A percentile compares a stretch with the other conserved stretches of the same genome.
Conservation (phyloP, 2,329 filamentous ascomycete genomes). For the Alternaria sp. region DNA sequence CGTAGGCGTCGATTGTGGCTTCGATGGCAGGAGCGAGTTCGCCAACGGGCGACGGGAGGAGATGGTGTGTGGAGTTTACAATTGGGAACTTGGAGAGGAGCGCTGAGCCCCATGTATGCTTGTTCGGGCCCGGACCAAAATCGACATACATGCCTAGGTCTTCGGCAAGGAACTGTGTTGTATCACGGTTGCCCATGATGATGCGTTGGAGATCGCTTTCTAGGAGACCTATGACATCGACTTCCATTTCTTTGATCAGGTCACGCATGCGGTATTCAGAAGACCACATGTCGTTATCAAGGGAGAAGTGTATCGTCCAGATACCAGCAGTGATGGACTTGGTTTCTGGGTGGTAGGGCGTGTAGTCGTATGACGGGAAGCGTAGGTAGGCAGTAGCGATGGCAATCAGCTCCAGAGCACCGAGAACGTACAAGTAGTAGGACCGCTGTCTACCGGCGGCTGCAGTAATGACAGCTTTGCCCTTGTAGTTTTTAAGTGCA, state of each 20-base stretch:
- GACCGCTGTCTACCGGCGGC: slow-evolving; percentile 64
- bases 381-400: slow-evolving; percentile 83
- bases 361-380: slow-evolving; percentile 92
- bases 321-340: slow-evolving; percentile 93
- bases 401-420: slow-evolving; percentile 81
- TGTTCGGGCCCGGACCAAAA: slow-evolving; percentile 96
- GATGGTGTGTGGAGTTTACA: slow-evolving; percentile 93
- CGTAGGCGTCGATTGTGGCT: slow-evolving; percentile 94
- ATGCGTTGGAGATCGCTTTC: slow-evolving; percentile 95
- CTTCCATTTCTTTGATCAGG: slow-evolving; percentile 88
- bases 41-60: slow-evolving; percentile 90
- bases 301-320: slow-evolving; percentile 97
- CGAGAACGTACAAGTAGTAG: slow-evolving; percentile 76
- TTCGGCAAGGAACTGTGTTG: slow-evolving; percentile 92
- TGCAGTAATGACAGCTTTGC: slow-evolving; percentile 58
- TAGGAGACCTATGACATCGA: slow-evolving; percentile 95
- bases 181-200: slow-evolving; percentile 99
- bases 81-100: slow-evolving; percentile 98
- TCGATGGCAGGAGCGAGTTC: slow-evolving; percentile 96
- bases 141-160: slow-evolving; percentile 99
- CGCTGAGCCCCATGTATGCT: slow-evolving; percentile 96
- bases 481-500: slow-evolving; percentile 49
- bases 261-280: slow-evolving; percentile 94
- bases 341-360: slow-evolving; percentile 85
- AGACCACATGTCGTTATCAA: slow-evolving; percentile 99